Percentiles rank a stretch among this genome's conserved stretches.
Conservation (phyloP, 345 rosid genomes). For the Carallia brachiata region DNA sequence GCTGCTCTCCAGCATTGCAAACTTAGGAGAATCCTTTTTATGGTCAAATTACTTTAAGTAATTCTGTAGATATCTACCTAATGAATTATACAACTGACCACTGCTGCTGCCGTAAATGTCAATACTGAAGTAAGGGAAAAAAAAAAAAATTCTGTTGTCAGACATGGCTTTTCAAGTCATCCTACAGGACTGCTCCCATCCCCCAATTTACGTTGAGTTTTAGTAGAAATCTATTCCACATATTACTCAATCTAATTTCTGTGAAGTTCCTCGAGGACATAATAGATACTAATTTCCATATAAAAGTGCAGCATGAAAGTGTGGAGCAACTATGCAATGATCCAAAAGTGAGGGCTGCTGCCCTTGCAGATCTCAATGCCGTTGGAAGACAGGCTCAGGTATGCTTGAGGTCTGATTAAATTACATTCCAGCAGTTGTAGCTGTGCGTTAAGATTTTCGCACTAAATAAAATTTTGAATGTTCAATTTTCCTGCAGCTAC, state of each 20-base stretch:
- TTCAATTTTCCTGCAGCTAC: slow-evolving; percentile 41
- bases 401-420: slow-evolving; percentile 4
- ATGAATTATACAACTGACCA: too few species aligned
- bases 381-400: slow-evolving; percentile 89
- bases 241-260: background rate
- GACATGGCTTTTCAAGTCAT: too few species aligned
- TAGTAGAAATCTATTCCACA: too few species aligned
- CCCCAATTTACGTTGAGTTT: too few species aligned
- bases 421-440: background rate
- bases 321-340: slow-evolving; percentile 65
- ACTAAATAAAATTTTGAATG: background rate
- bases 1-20: too few species aligned
- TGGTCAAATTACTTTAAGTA: too few species aligned
- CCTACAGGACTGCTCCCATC: too few species aligned
- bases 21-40: too few species aligned
- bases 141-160: too few species aligned
- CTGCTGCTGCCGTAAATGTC: too few species aligned
- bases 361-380: slow-evolving; percentile 74
- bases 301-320: slow-evolving; percentile 45
- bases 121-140: too few species aligned
- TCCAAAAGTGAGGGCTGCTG: slow-evolving; percentile 69
- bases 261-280: background rate
- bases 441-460: background rate
- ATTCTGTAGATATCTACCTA: too few species aligned
- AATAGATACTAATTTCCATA: background rate